Base-by-base conservation (phyloP, 2,329 filamentous ascomycete species). In the Proliferodiscus dingleyae region DNA sequence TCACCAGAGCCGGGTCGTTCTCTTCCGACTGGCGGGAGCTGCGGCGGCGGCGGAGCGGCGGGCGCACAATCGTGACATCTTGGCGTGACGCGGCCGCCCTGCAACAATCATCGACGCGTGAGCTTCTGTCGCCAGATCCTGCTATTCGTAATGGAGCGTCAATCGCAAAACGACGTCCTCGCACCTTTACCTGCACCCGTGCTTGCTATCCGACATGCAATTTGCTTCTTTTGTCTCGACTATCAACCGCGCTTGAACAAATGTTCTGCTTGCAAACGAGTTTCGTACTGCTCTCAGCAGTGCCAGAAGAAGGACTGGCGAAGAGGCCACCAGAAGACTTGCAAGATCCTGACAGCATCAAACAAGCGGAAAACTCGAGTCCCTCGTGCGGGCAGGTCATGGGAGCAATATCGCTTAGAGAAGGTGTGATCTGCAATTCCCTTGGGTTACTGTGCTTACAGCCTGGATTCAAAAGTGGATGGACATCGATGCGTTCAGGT, bases 301-400 rank as follows among this genome's bases (percentile, higher is more conserved):
- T 61, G 59, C 34, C 58, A 62, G 32, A 50, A 47, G 44, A 41
- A 32, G 16, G 44, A 61, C 24, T 60, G 59, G 59, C 46, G 49
- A 28, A 41, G 38, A 30, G 45, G 38, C 7, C 52, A 54, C 29
- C 51, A 52, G 23, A 34, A 41, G 4, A 11, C 49, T 10, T 54
- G 52, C 32, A 39, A 36, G 7, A 29, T 50, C 2, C 34, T 52
- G 8, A 21, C 30, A 3, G 38, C 37, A 13, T 38, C 45, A 19
- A 49, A 50, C 23, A 22, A 21, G 4, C 18, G 41, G 16, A 33
- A 34, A 22, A 13, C 41, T 19, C 15, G 36, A 9, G 33, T 23
- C 9, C 15, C 16, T n/a, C 23, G 39, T 4, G 37, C 33, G 18
- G 11, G 24, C 15, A 39, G 28, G 8, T 37, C 40, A 3, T 54